These are phyloP conservation scores for Scytalidium sp. DNA, from an alignment of 2,329 filamentous ascomycete genomes.

Conservation along the genomic window DNA sequence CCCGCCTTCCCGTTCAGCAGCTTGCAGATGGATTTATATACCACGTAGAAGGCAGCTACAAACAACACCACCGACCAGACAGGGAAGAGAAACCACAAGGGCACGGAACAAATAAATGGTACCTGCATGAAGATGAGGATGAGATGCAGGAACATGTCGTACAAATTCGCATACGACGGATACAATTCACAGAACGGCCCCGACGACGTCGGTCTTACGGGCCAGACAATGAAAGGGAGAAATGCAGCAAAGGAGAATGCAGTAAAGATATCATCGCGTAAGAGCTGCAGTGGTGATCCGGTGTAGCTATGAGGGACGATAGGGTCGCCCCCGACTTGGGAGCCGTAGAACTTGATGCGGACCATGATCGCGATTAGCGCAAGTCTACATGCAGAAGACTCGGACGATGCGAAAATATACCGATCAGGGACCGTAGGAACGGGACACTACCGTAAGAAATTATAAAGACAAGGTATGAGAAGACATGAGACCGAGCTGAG, in stretches of 20 bases:
- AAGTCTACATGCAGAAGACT: too few relatives aligned
- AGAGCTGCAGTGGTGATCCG: constrained; percentile 33
- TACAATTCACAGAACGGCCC: constrained; percentile 63
- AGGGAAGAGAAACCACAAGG: constrained; percentile 45
- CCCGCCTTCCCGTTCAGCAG: constrained; percentile 51
- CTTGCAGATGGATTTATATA: constrained; percentile 50
- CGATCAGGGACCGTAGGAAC: too few relatives aligned
- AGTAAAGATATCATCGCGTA: constrained; percentile 36
- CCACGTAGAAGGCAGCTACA: constrained; percentile 40
- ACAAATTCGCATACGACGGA: constrained; percentile 52
- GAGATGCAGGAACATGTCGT: constrained; percentile 54
- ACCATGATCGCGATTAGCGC: constrained; percentile 16
- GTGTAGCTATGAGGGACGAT: constrained; percentile 62
- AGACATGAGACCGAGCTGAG: too few relatives aligned
- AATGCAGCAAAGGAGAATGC: constrained; percentile 29
- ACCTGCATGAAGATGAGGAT: constrained; percentile 59
- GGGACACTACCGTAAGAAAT: too few relatives aligned
- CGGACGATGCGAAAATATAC: too few relatives aligned
- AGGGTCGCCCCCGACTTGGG: constrained; percentile 54
- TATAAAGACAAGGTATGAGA: too few relatives aligned
- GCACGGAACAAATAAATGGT: constrained; percentile 56
- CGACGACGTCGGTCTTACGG: constrained; percentile 49
- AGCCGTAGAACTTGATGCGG: constrained; percentile 53
- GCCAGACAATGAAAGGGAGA: constrained; percentile 60
- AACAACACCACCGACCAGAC: constrained; percentile 42